phyloP scores from a whole-genome alignment of 306 rosid genomes.

The Dalbergia cultrata region DNA sequence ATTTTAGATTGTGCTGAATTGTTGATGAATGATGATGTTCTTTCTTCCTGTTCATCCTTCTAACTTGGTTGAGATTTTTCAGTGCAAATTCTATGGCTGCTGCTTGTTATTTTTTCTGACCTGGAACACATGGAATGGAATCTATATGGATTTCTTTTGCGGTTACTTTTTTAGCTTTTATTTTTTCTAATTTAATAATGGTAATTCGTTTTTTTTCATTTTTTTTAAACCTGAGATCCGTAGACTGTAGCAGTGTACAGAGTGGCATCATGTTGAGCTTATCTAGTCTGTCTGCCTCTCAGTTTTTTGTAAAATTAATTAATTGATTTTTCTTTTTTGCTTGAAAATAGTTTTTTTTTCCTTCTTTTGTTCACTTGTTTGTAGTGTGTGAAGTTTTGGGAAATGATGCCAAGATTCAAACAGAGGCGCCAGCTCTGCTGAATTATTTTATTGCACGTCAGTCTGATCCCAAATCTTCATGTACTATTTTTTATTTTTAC shows the following conservation, averaged over 20 bases:
- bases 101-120: constrained; percentile 32
- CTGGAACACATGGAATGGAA: constrained; percentile 48
- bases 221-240: constrained; percentile 34
- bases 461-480: constrained; percentile 58
- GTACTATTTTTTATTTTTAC: constrained; percentile 16
- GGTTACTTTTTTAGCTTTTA: not conserved
- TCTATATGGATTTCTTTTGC: constrained; percentile 21
- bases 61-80: constrained; percentile 33
- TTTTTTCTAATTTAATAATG: not conserved
- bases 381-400: constrained; percentile 59
- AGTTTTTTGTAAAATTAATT: not conserved
- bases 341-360: not conserved
- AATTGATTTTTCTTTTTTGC: not conserved
- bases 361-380: constrained; percentile 38
- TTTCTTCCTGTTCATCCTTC: constrained; percentile 32
- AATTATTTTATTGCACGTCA: constrained; percentile 62
- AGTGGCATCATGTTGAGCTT: constrained; percentile 52
- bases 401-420: constrained; percentile 79
- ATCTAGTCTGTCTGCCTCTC: constrained; percentile 56
- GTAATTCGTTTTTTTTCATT: not conserved
- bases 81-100: constrained; percentile 15
- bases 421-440: constrained; percentile 71
- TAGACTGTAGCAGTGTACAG: constrained; percentile 1
- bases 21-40: not conserved
- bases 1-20: constrained; percentile 30